Conservation (phyloP, 176 grass and related monocot species). For the Triticum urartu region DNA sequence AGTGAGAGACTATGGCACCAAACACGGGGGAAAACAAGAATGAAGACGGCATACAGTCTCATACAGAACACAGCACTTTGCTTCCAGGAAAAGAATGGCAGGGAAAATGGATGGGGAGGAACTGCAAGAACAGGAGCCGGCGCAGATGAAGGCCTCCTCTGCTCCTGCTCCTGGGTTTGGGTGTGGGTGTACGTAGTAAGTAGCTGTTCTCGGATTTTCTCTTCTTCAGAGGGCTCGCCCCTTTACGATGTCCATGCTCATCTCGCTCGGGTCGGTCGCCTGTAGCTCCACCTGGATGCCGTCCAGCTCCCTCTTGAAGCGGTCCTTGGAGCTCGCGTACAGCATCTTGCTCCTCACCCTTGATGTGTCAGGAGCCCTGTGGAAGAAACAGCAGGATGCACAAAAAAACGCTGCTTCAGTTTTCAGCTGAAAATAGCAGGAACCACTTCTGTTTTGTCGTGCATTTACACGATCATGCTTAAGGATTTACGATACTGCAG, state of each 20-base stretch:
- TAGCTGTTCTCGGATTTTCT: background rate
- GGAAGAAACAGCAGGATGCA: background rate
- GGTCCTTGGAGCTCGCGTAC: constrained; percentile 92
- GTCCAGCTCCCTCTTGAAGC: constrained; percentile 95
- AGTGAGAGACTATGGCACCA: constrained; percentile 40
- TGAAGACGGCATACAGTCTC: constrained; percentile 43
- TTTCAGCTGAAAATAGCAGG: background rate
- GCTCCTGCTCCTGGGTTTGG: constrained; percentile 21
- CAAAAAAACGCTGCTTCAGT: constrained; percentile 12
- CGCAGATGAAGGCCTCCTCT: constrained; percentile 20
- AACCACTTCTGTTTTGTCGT: background rate
- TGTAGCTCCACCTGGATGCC: constrained; percentile 96
- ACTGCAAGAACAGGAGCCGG: constrained; percentile 25
- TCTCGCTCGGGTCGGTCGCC: constrained; percentile 92
- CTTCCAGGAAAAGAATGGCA: constrained; percentile 52
- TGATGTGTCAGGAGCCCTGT: constrained; percentile 77
- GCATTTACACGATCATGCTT: constrained; percentile 10
- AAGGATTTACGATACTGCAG: background rate
- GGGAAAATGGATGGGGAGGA: constrained; percentile 36
- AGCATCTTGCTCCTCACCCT: constrained; percentile 96
- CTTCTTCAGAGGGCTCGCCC: constrained; percentile 62
- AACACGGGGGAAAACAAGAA: constrained; percentile 5
- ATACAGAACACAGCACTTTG: constrained; percentile 42
- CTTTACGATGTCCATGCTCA: constrained; percentile 98
- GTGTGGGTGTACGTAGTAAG: background rate